Evolutionary conservation across 2,329 filamentous ascomycete genomes (phyloP), one percentile per base, ranked within the genome.

Genomic region (Talaromyces sp.): DNA sequence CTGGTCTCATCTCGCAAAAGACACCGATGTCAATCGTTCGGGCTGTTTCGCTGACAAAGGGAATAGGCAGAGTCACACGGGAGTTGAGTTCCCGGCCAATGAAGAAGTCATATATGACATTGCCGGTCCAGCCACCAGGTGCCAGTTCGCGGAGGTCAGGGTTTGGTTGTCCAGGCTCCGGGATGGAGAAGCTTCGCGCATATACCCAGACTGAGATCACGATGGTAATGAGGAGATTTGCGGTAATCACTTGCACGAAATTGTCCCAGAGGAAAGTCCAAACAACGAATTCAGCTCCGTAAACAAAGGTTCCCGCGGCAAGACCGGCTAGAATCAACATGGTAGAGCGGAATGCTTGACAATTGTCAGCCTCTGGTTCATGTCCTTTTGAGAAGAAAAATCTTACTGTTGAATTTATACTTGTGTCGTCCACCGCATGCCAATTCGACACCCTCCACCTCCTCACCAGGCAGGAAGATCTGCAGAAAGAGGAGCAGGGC

Each of bases 31-130:
- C 94, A 59, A 97, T 84, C 71, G 92, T 90, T 13, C 75, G 74
- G 19, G 77, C 74, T 22, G 74, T 70, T 57, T 81, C 79, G 66
- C 92, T 92, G 68, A 97, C 84, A 58, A 96, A 76, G 2, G 93
- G 93, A 27, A 97, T 80, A 0, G 84, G 79, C 31, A 82, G 68
- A 22, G 69, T 87, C 66, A 96, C 78, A 58, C 93, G 91, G 3
- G 94, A 94, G 79, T 98, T 98, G 67, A 98, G 87, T 78, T 98
- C 94, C 33, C 94, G 91, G 22, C 94, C 94, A 69, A 98, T 97
- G 80, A 93, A 98, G 88, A 92, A 98, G 79, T 98, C 94, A 77
- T 98, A 97, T 43, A 97, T 79, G 68, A 92, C 81, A 77, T 96
- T 97, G 65, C 93, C 93, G 1, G 87, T 88, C 73, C 90, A 86